Conservation (phyloP, 148 eudicot species). For the Vaccinium macrocarpon region DNA sequence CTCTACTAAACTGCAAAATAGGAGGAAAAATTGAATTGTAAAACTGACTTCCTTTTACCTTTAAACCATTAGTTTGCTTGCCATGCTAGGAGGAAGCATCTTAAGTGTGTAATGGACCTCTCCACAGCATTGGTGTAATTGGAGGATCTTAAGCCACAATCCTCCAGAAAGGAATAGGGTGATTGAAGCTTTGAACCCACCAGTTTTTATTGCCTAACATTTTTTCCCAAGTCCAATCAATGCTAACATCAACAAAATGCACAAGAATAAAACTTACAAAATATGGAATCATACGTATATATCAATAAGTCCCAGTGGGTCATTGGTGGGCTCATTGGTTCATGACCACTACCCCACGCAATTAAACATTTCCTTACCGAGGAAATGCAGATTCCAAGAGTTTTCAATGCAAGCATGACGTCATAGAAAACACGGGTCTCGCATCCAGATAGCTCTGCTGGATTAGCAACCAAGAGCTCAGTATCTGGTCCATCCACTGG, state of each 20-base stretch:
- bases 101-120: background rate
- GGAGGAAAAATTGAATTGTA: background rate
- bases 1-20: background rate
- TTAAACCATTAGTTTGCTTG: background rate
- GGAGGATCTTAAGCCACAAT: background rate
- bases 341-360: background rate
- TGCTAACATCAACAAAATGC: background rate
- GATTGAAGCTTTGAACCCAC: background rate
- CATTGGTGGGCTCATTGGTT: background rate
- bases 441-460: slow-evolving; percentile 89
- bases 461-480: slow-evolving; percentile 88
- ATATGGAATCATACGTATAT: background rate
- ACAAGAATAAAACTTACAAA: background rate
- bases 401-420: slow-evolving; percentile 65
- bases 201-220: background rate
- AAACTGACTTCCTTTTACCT: background rate
- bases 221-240: background rate
- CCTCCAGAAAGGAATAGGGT: background rate
- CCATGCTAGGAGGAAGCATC: background rate
- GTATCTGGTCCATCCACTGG: slow-evolving; percentile 64
- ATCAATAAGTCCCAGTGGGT: background rate
- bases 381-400: slow-evolving; percentile 64
- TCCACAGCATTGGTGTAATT: background rate
- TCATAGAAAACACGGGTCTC: slow-evolving; percentile 85
- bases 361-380: slow-evolving; percentile 47